Evolutionary conservation across 1,284 basidiomycete species (phyloP).

Genomic region (Papiliotrema terrestris): DNA sequence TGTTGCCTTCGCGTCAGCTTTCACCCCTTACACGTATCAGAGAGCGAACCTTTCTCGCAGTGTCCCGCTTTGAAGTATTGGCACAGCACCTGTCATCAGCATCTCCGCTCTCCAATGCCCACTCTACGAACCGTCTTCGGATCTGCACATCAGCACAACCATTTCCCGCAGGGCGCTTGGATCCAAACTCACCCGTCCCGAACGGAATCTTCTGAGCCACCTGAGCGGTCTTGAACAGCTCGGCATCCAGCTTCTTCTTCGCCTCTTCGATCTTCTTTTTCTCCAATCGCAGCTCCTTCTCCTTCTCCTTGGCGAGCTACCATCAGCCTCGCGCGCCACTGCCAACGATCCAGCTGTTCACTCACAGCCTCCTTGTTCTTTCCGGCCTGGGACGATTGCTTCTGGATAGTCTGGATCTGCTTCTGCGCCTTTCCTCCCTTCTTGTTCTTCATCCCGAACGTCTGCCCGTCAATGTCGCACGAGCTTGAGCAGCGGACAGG

Average conservation of each 20-base stretch:
- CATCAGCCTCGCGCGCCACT: background rate
- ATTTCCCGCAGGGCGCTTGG: constrained; percentile 1
- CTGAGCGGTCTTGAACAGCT: constrained; percentile 62
- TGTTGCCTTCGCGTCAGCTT: constrained; percentile 52
- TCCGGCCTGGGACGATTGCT: constrained; percentile 62
- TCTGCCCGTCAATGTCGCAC: constrained; percentile 51
- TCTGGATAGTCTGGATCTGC: constrained; percentile 72
- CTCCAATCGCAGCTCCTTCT: constrained; percentile 72
- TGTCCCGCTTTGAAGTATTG: constrained; percentile 81
- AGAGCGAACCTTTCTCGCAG: constrained; percentile 70
- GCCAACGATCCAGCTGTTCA: constrained; percentile 4
- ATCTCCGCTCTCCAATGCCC: background rate
- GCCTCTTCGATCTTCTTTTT: constrained; percentile 74
- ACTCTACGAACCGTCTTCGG: constrained; percentile 64
- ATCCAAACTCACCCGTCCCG: constrained; percentile 62
- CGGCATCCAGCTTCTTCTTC: constrained; percentile 82
- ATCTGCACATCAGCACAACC: constrained; percentile 51
- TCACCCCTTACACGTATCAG: background rate
- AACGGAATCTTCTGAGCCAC: constrained; percentile 81
- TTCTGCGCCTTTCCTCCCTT: constrained; percentile 91
- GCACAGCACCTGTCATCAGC: constrained; percentile 59
- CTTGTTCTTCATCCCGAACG: constrained; percentile 95
- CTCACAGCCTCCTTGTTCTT: constrained; percentile 66
- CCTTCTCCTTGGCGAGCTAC: constrained; percentile 73
- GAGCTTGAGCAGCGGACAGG: background rate